Conservation (phyloP, 2,329 filamentous ascomycete species). For the Lachnellula cervina region DNA sequence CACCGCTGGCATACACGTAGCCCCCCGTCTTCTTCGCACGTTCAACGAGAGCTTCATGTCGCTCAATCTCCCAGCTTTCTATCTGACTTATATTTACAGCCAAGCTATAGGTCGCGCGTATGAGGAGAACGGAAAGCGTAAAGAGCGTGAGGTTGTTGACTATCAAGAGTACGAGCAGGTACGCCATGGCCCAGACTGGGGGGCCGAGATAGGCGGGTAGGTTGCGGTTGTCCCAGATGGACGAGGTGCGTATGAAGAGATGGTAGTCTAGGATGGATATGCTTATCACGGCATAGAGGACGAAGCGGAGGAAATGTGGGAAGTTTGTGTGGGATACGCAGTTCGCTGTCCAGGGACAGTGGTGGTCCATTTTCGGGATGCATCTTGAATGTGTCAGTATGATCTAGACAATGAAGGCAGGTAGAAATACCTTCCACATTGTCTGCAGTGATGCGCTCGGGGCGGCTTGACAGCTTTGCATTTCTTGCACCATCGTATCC, state of each 20-base stretch:
- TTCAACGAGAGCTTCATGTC: conserved; percentile 53
- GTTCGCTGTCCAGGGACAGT: conserved; percentile 81
- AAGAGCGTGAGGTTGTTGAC: conserved; percentile 56
- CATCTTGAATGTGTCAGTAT: conserved; percentile 41
- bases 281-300: conserved; percentile 61
- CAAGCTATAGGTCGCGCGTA: conserved; percentile 57
- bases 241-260: conserved; percentile 52
- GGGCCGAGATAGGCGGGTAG: conserved; percentile 74
- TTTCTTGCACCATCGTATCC: conserved; percentile 65
- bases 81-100: conserved; percentile 72
- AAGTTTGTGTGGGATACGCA: conserved; percentile 80
- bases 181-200: conserved; percentile 50
- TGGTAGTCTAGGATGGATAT: conserved; percentile 55
- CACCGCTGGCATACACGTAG: conserved; percentile 39
- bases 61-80: conserved; percentile 69
- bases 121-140: conserved; percentile 59
- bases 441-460: conserved; percentile 75
- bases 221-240: conserved; percentile 60
- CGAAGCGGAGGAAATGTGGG: conserved; percentile 76
- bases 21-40: conserved; percentile 39
- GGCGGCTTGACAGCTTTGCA: conserved; percentile 71
- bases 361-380: conserved; percentile 78
- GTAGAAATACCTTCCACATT: conserved; percentile 53
- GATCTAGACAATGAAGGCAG: not conserved
- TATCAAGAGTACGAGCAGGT: conserved; percentile 57